phyloP scores from a whole-genome alignment of 73 alveolate genomes.

The Symbiodinium natans region DNA sequence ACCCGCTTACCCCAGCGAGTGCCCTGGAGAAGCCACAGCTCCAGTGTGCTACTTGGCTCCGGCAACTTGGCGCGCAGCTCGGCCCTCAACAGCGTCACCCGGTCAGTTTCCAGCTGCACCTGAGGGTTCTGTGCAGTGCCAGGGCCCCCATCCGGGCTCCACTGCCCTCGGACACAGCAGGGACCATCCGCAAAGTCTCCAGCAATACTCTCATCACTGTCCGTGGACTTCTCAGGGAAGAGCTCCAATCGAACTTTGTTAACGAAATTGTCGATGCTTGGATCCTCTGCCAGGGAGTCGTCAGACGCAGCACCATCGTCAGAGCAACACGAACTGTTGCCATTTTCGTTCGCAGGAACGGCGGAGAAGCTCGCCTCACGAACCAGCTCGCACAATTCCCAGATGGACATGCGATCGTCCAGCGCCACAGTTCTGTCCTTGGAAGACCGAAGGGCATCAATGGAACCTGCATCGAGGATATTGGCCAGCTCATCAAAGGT shows the following conservation, averaged over 20 bases:
- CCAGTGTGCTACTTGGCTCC: slow-evolving; percentile 2
- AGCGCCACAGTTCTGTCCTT: background rate
- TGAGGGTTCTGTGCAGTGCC: slow-evolving; percentile 1
- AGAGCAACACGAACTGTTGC: background rate
- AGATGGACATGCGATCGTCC: background rate
- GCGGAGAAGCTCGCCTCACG: background rate
- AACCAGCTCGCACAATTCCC: background rate
- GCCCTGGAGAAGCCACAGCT: slow-evolving; percentile 9
- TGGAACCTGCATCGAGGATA: background rate
- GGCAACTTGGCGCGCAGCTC: background rate
- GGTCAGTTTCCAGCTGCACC: background rate
- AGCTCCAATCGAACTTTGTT: background rate
- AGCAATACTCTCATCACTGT: background rate
- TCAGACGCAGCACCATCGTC: background rate
- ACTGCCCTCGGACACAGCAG: slow-evolving; percentile 3
- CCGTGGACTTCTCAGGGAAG: background rate
- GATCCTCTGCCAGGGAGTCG: background rate
- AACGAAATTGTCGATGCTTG: background rate
- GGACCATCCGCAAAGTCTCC: slow-evolving; percentile 5
- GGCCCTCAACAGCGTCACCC: background rate
- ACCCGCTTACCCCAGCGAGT: slow-evolving; percentile 14
- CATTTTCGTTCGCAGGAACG: background rate
- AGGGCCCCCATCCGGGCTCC: slow-evolving; percentile 21
- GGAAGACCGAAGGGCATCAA: background rate
- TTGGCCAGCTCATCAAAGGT: background rate